Evolutionary conservation across 345 rosid genomes (phyloP).

Genomic region (Draba incana): DNA sequence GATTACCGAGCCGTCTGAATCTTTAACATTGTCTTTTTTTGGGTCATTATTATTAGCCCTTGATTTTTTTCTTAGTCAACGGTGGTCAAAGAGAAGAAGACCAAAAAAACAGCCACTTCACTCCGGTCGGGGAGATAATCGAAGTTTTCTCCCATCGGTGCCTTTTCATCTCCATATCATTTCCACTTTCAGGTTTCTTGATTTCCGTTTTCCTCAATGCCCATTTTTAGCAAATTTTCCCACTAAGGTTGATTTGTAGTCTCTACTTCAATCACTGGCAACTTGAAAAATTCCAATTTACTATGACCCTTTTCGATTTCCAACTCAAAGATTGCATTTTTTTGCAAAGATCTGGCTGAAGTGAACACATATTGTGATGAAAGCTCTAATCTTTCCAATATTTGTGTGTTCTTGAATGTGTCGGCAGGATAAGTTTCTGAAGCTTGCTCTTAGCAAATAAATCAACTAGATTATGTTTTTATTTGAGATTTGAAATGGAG

Average conservation of each 20-base stretch:
- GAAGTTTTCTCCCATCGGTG: not conserved
- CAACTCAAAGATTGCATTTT: not conserved
- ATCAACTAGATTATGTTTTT: conserved; percentile 15
- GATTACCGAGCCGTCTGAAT: no score
- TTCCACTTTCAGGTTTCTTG: conserved; percentile 12
- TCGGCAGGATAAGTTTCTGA: conserved; percentile 21
- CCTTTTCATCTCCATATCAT: conserved; percentile 18
- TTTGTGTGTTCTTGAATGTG: conserved; percentile 3
- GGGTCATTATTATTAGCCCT: not conserved
- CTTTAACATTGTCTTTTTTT: not conserved
- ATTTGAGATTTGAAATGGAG: conserved; percentile 24
- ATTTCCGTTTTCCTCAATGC: not conserved
- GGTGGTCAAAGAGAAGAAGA: conserved; percentile 29
- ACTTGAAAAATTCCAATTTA: not conserved
- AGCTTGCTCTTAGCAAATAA: not conserved
- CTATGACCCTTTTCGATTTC: not conserved
- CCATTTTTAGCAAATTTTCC: not conserved
- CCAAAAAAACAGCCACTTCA: conserved; percentile 19
- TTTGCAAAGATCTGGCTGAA: not conserved
- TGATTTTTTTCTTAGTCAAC: not conserved
- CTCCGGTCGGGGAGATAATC: conserved; percentile 4
- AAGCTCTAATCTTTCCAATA: not conserved
- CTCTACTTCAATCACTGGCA: not conserved
- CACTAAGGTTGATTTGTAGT: not conserved
- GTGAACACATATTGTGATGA: not conserved